A percentile compares a stretch with the other conserved stretches of the same genome.
phyloP scores from a whole-genome alignment of 192 early-diverging fungal species.

The Coemansia sp. region DNA sequence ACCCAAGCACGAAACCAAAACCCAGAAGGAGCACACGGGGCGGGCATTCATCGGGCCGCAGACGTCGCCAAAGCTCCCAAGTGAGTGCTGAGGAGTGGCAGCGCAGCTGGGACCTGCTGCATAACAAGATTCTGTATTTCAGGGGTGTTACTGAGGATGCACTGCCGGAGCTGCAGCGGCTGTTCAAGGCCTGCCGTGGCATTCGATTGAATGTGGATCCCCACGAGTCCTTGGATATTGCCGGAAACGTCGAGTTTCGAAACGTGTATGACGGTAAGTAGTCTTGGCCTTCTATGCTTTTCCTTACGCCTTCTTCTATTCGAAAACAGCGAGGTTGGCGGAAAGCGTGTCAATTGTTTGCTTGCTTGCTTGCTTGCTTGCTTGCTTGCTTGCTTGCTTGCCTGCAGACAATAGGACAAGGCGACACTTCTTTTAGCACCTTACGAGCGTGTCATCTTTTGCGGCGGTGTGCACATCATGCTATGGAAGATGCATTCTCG shows the following conservation, averaged over 20 bases:
- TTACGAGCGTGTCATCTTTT: no score
- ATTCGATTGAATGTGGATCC: conserved; percentile 53
- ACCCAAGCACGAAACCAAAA: background rate
- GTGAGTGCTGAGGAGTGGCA: conserved; percentile 33
- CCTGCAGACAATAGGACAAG: no score
- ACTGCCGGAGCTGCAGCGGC: conserved; percentile 44
- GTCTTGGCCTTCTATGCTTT: background rate
- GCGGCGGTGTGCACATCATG: no score
- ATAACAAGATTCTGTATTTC: conserved; percentile 46
- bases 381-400: no score
- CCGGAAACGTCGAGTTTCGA: conserved; percentile 54
- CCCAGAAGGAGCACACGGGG: background rate
- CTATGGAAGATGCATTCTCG: no score
- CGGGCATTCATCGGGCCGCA: background rate
- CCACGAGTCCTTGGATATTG: conserved; percentile 25
- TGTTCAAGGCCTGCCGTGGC: conserved; percentile 47
- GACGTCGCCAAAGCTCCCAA: background rate
- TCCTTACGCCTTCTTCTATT: background rate
- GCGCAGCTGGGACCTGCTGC: conserved; percentile 32
- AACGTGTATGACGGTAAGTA: conserved; percentile 53
- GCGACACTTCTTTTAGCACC: no score
- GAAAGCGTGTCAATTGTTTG: background rate
- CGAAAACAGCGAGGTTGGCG: background rate
- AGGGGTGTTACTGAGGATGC: conserved; percentile 46
- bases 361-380: no score